phyloP scores from a whole-genome alignment of 2,329 filamentous ascomycete genomes.

The Graphilbum sp. region DNA sequence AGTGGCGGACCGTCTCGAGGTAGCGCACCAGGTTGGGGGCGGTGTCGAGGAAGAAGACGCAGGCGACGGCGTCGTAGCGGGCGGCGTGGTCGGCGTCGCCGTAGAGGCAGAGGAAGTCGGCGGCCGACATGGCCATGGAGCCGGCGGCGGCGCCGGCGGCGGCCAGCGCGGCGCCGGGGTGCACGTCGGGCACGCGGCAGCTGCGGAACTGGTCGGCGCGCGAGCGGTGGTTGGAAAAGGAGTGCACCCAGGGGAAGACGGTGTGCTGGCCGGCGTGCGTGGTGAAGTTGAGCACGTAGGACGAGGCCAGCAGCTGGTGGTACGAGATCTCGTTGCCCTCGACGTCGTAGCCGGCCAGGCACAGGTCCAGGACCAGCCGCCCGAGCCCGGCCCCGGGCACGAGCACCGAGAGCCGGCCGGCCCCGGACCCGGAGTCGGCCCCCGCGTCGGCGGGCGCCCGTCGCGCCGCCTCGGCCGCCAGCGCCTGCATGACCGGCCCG shows the following conservation, averaged over 20 bases:
- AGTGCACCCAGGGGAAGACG: conserved; percentile 73
- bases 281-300: conserved; percentile 57
- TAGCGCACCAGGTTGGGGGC: conserved; percentile 87
- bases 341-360: conserved; percentile 50
- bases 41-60: conserved; percentile 94
- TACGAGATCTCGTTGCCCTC: conserved; percentile 97
- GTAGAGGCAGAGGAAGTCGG: conserved; percentile 86
- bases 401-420: conserved; percentile 43
- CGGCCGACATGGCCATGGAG: conserved; percentile 81
- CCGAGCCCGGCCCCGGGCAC: conserved; percentile 85
- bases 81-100: conserved; percentile 41
- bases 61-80: conserved; percentile 66
- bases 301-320: conserved; percentile 81
- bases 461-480: conserved; percentile 31
- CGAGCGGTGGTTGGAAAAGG: conserved; percentile 70
- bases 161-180: conserved; percentile 42
- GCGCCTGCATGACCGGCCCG: conserved; percentile 49
- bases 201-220: conserved; percentile 59
- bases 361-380: conserved; percentile 77
- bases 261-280: conserved; percentile 43
- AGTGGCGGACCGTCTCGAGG: conserved; percentile 65
- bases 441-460: too few relatives aligned
- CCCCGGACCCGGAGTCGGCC: background rate
- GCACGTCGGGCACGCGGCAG: conserved; percentile 66
- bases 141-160: conserved; percentile 23